phyloP scores from a whole-genome alignment of 1,284 basidiomycete species.

The Leccinum ponderosum region DNA sequence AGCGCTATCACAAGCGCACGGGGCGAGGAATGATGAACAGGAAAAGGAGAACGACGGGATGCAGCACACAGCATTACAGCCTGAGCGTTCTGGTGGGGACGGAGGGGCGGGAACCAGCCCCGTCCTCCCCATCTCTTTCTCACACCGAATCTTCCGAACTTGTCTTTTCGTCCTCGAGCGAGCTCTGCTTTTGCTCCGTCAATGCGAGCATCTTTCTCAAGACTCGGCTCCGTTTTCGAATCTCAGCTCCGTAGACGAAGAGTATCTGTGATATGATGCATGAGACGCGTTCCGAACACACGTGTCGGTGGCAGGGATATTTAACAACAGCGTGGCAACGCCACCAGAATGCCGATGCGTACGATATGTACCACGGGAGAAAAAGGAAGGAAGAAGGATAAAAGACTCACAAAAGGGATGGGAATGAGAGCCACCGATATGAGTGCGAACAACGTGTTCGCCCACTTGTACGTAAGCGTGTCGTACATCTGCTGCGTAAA shows the following conservation, averaged over 20 bases:
- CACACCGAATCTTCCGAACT: neutral
- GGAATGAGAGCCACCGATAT: conserved; percentile 62
- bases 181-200: conserved; percentile 4
- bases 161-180: conserved; percentile 1
- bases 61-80: neutral
- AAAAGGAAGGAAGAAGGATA: neutral
- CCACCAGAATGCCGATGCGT: neutral
- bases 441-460: conserved; percentile 66
- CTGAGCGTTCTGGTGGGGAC: neutral
- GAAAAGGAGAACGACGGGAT: neutral
- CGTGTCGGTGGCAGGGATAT: neutral
- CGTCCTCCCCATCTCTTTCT: neutral
- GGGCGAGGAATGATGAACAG: neutral
- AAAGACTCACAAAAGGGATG: conserved; percentile 61
- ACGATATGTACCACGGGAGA: too few relatives aligned
- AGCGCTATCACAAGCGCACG: neutral
- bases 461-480: conserved; percentile 65
- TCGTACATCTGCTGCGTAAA: conserved; percentile 66
- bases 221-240: conserved; percentile 63
- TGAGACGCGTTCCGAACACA: neutral
- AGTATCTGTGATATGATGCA: conserved; percentile 40
- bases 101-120: neutral
- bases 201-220: conserved; percentile 44
- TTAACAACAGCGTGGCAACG: neutral
- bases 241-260: conserved; percentile 61